Conservation (phyloP, 139 green algal genomes). For the Raphidocelis subcapitata region DNA sequence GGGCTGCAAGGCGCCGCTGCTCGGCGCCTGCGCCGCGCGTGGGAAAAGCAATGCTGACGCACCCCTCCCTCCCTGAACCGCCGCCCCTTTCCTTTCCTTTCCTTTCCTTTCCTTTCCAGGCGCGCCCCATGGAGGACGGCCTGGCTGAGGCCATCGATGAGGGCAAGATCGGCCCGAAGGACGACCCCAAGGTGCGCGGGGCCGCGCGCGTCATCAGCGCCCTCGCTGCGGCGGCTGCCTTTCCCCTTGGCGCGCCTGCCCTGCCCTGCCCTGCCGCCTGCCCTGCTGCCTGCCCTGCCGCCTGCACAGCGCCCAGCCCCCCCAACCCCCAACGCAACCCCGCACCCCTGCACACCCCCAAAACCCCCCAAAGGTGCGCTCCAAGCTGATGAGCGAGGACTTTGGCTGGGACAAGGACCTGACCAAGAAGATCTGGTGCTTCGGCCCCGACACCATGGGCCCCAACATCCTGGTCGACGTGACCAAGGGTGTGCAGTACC, state of each 20-base stretch:
- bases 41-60: no score
- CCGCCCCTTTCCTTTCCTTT: no score
- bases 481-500: slow-evolving; percentile 99
- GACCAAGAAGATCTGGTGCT: slow-evolving; percentile 99
- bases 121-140: slow-evolving; percentile 93
- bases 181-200: slow-evolving; percentile 82
- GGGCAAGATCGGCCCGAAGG: slow-evolving; percentile 87
- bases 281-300: no score
- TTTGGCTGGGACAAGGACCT: slow-evolving; percentile 99
- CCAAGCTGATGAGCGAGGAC: slow-evolving; percentile 89
- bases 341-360: no score
- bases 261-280: no score
- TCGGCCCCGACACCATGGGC: slow-evolving; percentile 97
- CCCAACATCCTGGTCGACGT: slow-evolving; percentile 97
- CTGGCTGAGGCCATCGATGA: slow-evolving; percentile 98
- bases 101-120: slow-evolving; percentile 57
- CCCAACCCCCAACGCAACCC: slow-evolving; percentile 24
- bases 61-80: no score
- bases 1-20: no score
- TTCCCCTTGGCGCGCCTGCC: no score
- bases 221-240: no score
- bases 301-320: no score
- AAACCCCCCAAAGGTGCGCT: slow-evolving; percentile 41
- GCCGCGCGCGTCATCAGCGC: no score
- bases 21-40: no score